Evolutionary conservation across 1,284 basidiomycete species (phyloP), one percentile per base, ranked within the genome.

Genomic region (Leccinum subfulvum): DNA sequence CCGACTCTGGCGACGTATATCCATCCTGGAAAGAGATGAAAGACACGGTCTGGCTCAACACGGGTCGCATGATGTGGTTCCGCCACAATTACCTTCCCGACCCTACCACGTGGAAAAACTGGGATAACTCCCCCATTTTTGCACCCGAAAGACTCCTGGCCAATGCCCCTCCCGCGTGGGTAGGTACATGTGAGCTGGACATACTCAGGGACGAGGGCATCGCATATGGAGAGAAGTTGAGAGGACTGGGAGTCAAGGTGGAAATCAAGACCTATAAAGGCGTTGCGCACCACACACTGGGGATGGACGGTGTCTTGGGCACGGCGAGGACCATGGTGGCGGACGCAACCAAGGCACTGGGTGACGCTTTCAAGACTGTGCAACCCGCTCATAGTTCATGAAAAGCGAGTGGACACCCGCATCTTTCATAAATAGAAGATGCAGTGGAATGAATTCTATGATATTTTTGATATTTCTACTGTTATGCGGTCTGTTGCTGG

Each of bases 31-130:
- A 76, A 13, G 81, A 84, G 65, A 87, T 88, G 68, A 76, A 78
- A 26, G 73, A 86, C 59, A 84, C 87, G 1, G 82, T 85, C 1
- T 84, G 86, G 78, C 80, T 92, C 30, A 76, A 78, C 4, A 85
- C 84, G 0, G 83, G 67, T 5, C 84, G 85, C 57, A 91, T 91
- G 90, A 68, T 84, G 49, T 92, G 90, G 89, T 91, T 89, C 80
- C 78, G 83, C 30, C 73, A 79, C 59, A 85, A 87, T 65, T 91
- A 91, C 71, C 80, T 89, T 2, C 88, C 89, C 0, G 83, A 89
- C 67, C 67, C 78, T 58, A 78, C 75, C 39, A 87, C 89, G 63
- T 80, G 84, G 76, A 75, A 75, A 0, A 84, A 87, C 56, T 90
- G 88, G 84, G 85, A 88, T 64, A 84, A 82, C 33, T 90, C 88